A percentile compares a stretch with the other conserved stretches of the same genome.
Conservation (phyloP, 345 rosid genomes). For the Lepidium didymum region DNA sequence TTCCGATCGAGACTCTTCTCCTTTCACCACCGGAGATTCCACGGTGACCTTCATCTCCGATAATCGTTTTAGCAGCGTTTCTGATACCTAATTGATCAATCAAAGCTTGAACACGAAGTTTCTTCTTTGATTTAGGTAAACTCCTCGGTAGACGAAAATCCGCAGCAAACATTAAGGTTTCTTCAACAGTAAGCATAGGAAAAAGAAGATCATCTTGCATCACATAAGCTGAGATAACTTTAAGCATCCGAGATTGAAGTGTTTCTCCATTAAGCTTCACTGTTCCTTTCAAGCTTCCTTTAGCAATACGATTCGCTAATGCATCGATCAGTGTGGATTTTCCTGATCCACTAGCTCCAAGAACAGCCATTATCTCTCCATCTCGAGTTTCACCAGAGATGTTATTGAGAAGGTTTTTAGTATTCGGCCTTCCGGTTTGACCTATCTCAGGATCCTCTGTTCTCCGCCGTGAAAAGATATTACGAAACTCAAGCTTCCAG, state of each 20-base stretch:
- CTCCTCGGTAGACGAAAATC: constrained; percentile 85
- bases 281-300: constrained; percentile 68
- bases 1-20: constrained; percentile 86
- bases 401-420: constrained; percentile 73
- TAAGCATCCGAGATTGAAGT: constrained; percentile 68
- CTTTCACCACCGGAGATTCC: constrained; percentile 97
- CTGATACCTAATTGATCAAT: constrained; percentile 85
- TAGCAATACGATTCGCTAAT: constrained; percentile 75
- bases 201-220: constrained; percentile 90
- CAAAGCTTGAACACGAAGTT: constrained; percentile 67
- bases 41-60: constrained; percentile 95
- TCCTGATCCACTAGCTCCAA: constrained; percentile 94
- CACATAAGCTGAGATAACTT: constrained; percentile 89
- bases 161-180: constrained; percentile 89
- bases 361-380: constrained; percentile 86
- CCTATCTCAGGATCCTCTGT: constrained; percentile 33
- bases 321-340: constrained; percentile 92
- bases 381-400: constrained; percentile 88
- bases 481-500: constrained; percentile 40
- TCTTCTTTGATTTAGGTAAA: constrained; percentile 75
- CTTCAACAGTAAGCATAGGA: constrained; percentile 93
- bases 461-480: constrained; percentile 23
- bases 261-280: constrained; percentile 67
- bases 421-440: constrained; percentile 29
- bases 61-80: constrained; percentile 79